Evolutionary conservation across 805 yeast species (phyloP), one percentile per base, ranked within the genome.

Genomic region (Tetrapisispora arboricola): DNA sequence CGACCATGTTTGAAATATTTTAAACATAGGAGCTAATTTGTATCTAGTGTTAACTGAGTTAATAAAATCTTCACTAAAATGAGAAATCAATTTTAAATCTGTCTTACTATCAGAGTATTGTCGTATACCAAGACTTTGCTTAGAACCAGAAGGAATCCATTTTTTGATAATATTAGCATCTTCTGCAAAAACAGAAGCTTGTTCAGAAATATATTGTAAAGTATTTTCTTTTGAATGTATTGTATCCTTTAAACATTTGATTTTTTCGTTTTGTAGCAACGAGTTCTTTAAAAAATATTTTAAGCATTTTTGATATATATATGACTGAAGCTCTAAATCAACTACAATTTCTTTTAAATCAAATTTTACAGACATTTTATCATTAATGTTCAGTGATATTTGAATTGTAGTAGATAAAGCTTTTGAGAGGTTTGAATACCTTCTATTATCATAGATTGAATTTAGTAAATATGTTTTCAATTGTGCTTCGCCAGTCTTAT

Each of bases 101-200:
- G n/a, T 3, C 9, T 6, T 10, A 4, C 11, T 32, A 11, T 16
- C 3, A 6, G 34, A 32, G 12, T 19, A 19, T 27, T 18, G 27
- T 15, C 22, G 7, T 7, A 24, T 12, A 12, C 31, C n/a, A 19
- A n/a, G 12, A 27, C n/a, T 35, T 12, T 26, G 20, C 3, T n/a
- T 20, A 7, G 66, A 63, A 8, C 55, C 57, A 6, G 36, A 36
- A 1, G 65, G 66, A 9, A 63, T 65, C 65, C 65, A 61, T 44
- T 50, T 56, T 1, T 48, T 34, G 5, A 63, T 41, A 1, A 52
- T 39, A 21, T 45, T 49, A 2, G 35, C 41, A 13, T 52, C 56
- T 1, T 55, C 57, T 7, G 18, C 8, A 3, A 48, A 25, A 6
- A 55, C 58, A 6, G 49, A 50, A 16, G 63, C 36, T 12, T 50